Base-by-base conservation (phyloP, 2,329 filamentous ascomycete species). In the Canariomyces notabilis region DNA sequence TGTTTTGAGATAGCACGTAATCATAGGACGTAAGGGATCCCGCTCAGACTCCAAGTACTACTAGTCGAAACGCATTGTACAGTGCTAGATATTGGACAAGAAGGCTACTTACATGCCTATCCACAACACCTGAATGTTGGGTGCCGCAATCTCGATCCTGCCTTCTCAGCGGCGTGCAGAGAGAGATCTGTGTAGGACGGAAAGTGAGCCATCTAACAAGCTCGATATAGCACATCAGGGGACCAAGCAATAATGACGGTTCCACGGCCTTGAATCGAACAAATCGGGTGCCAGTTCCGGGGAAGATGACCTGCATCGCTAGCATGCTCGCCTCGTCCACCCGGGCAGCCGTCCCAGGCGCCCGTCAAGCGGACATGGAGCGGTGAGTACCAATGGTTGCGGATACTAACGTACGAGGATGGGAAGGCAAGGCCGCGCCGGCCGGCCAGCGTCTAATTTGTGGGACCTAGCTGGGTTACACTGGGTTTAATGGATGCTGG, bases 371-470 rank as follows among this genome's bases (percentile, higher is more conserved):
- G 14, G 1, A 19, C 9, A 33, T 31, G 36, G 29, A 32, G 31
- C 23, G 32, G 46, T 31, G 35, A 29, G 36, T 41, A 37, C 37
- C 36, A 22, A 32, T 34, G 5, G 32, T 7, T 19, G 23, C 29
- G 41, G 11, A 29, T 29, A n/a, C n/a, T n/a, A n/a, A n/a, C n/a
- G n/a, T 9, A 15, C 20, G 18, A 14, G 11, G 3, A 15, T 31
- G 37, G 35, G 40, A 36, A 23, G 20, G 19, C 18, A 12, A 34
- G 51, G 51, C 51, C 49, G 49, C 51, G 18, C 31, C 46, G 26
- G 48, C 31, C 36, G 51, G 51, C 49, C 51, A 54, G 51, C 51
- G 51, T 48, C 26, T 54, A 53, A 36, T 44, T 26, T 20, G 14
- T 20, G 31, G 42, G 12, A 9, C 15, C 19, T 37, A 14, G 39